A percentile compares a stretch with the other conserved stretches of the same genome.
These are phyloP conservation scores for Linnemannia elongata DNA, from an alignment of 192 early-diverging fungal genomes.

Conservation along the genomic window DNA sequence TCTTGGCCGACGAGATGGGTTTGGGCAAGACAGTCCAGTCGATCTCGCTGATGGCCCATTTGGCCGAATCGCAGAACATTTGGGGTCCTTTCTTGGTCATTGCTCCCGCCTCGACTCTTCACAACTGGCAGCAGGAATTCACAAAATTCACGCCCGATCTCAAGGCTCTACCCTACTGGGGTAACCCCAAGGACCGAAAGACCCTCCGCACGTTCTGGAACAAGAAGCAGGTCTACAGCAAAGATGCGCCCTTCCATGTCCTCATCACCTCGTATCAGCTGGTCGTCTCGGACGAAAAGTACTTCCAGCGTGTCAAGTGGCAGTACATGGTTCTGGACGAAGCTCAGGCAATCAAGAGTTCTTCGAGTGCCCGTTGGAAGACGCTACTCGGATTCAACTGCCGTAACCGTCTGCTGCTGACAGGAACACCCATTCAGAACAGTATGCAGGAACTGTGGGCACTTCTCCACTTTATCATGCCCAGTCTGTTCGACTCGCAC, in stretches of 20 bases:
- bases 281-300: constrained; percentile 82
- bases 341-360: constrained; percentile 95
- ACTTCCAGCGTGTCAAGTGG: constrained; percentile 90
- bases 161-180: constrained; percentile 90
- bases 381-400: constrained; percentile 86
- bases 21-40: constrained; percentile 93
- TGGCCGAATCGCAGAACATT: constrained; percentile 87
- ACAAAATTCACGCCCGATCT: constrained; percentile 84
- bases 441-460: constrained; percentile 96
- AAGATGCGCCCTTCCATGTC: constrained; percentile 89
- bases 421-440: constrained; percentile 96
- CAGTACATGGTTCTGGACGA: constrained; percentile 97
- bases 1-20: constrained; percentile 91
- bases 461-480: constrained; percentile 96
- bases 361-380: constrained; percentile 90
- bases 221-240: constrained; percentile 78
- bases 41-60: constrained; percentile 88
- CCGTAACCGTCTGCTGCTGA: constrained; percentile 87
- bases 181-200: constrained; percentile 85
- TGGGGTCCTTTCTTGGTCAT: constrained; percentile 95
- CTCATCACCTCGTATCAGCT: constrained; percentile 93
- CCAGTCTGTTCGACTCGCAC: constrained; percentile 92
- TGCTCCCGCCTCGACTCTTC: constrained; percentile 88
- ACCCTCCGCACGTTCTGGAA: constrained; percentile 84
- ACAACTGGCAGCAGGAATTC: constrained; percentile 95